These are phyloP conservation scores for Inonotus obliquus DNA, from an alignment of 1,284 basidiomycete genomes.

Conservation along the genomic window DNA sequence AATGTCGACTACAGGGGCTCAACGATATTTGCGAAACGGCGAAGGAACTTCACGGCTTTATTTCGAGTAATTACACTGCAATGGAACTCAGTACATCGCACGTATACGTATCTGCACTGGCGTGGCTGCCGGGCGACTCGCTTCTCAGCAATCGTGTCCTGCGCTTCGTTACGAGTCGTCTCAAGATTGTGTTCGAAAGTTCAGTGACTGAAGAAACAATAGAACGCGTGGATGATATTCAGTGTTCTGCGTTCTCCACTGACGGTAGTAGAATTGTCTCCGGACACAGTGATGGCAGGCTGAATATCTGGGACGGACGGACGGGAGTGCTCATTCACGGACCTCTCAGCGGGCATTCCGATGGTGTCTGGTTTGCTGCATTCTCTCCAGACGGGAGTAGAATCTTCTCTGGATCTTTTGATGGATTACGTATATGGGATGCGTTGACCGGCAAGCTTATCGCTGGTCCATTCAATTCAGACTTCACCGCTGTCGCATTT, in stretches of 20 bases:
- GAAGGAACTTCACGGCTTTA: neutral
- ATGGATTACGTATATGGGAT: constrained; percentile 11
- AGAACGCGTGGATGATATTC: neutral
- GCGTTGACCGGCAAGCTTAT: neutral
- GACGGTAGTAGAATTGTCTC: constrained; percentile 11
- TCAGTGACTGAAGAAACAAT: too few relatives aligned
- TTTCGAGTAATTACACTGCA: neutral
- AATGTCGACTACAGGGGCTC: neutral
- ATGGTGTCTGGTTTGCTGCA: neutral
- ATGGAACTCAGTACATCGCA: neutral
- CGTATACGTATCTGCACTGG: constrained; percentile 4
- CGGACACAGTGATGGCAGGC: constrained; percentile 4
- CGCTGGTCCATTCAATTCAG: neutral
- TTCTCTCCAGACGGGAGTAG: constrained; percentile 9
- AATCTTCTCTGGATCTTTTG: constrained; percentile 13
- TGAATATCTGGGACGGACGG: constrained; percentile 10
- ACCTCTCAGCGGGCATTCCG: neutral
- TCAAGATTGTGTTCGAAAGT: neutral
- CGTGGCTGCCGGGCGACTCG: neutral
- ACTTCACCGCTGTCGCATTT: neutral
- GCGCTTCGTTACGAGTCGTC: neutral
- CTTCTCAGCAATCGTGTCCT: neutral
- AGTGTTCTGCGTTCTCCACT: constrained; percentile 6
- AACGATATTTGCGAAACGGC: neutral
- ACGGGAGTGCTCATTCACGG: neutral